Base-by-base conservation (phyloP, 257 asterid species). In the Haberlea rhodopensis region DNA sequence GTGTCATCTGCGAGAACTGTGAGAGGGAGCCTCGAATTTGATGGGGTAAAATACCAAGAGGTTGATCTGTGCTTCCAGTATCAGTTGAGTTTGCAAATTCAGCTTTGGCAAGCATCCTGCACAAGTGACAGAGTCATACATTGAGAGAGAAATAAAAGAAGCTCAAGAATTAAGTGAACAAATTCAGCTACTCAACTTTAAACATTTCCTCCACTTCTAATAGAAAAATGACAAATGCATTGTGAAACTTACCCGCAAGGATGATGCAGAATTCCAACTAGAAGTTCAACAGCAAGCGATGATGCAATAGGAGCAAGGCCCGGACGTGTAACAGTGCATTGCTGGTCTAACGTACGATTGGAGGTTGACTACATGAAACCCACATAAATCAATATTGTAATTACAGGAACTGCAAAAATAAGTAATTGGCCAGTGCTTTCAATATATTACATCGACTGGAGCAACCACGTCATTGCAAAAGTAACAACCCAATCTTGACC, bases 221-320 rank as follows among this genome's bases (percentile, higher is more conserved):
- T 34, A 29, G 61, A 34, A 31, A 26, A 62, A 32, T 37, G 37
- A 27, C 0, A 23, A n/a, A 32, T 9, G 22, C 20, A 28, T 54
- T 18, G 23, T 18, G 65, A 59, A 63, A 67, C 54, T 59, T 85
- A 90, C 97, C 99, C 88, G 23, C 48, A 69, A 53, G 97, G 97
- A 86, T 94, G 95, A 71, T 94, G 97, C 71, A 94, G 76, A 46
- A 94, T 80, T 67, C 96, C 97, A 1, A 90, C 90, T 31, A 90
- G 76, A 68, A 94, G 88, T 59, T 94, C 97, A 62, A 89, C 99
- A 19, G 99, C 99, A 57, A 89, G 87, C n/a, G 97, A 72, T 22
- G 99, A 85, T 55, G 99, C 97, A 76, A 94, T 94, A 60, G 97
- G 97, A 76, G 99, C 96, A 62, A 94, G 94, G 61, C 99, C 99